Base-by-base conservation (phyloP, 1,284 basidiomycete species). In the Pseudozyma hubeiensis region DNA sequence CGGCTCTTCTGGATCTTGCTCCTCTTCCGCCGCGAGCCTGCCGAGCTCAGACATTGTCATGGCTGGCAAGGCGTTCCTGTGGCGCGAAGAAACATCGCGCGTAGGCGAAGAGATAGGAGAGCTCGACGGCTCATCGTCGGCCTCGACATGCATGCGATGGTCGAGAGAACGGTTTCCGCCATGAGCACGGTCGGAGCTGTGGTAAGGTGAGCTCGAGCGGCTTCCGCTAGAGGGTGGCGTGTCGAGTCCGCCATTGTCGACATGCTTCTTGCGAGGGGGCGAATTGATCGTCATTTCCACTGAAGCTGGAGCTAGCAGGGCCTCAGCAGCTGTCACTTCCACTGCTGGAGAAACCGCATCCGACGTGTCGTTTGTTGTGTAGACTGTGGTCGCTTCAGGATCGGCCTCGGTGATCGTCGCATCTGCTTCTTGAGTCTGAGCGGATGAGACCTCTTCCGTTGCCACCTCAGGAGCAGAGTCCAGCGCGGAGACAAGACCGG, bases 161-260 rank as follows among this genome's bases (percentile, higher is more conserved):
- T 68, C 59, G 30, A 50, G 53, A n/a, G 57, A 11, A 0, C 57
- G 56, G 19, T 48, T 41, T 17, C n/a, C 40, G 60, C 35, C 52
- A 31, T 52, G 24, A 19, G 49, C 14, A 6, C 60, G 55, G 7
- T 65, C 60, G 17, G 53, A 63, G 53, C 53, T 55, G 40, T 57
- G 62, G 64, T 60, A 70, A 17, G 67, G 66, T n/a, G 72, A 66
- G 44, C 47, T 66, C 8, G 72, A 70, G 35, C 73, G 56, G 39
- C 73, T 68, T 17, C 73, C 68, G 52, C 64, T 67, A 29, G 73
- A 75, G 8, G 73, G 73, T 34, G 73, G 73, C 10, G 73, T 75
- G 41, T 75, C 68, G 47, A 75, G 72, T 6, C 63, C 63, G 19
- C 56, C 60, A 13, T 63, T 59, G 47, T 69, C 72, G 46, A 55